Percentiles rank a stretch among this genome's conserved stretches.
Conservation (phyloP, 495 filamentous ascomycete genomes). For the Xylaria longipes region DNA sequence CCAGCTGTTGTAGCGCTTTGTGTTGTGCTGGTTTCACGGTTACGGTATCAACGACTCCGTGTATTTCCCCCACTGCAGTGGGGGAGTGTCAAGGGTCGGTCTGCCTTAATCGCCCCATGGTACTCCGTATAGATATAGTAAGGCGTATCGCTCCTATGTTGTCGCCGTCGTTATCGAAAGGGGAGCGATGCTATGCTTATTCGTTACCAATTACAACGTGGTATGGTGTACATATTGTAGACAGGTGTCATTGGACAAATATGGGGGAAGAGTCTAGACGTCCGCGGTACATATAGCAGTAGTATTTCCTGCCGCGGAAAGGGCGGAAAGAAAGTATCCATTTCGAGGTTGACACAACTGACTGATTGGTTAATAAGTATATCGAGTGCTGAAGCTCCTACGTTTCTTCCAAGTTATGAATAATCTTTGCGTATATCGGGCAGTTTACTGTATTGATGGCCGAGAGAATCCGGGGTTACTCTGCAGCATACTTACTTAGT, state of each 20-base stretch:
- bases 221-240: neutral
- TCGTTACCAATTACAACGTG: neutral
- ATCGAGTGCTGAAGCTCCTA: neutral
- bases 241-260: neutral
- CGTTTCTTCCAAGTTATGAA: constrained; percentile 8
- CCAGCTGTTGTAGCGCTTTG: neutral
- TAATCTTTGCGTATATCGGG: constrained; percentile 13
- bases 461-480: constrained; percentile 14
- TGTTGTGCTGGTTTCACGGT: neutral
- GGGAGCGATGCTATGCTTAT: neutral
- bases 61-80: neutral
- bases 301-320: constrained; percentile 16
- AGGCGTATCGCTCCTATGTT: neutral
- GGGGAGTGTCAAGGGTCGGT: neutral
- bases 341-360: neutral
- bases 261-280: neutral
- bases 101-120: neutral
- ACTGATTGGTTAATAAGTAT: neutral
- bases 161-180: neutral
- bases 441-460: constrained; percentile 1
- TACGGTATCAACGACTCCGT: neutral
- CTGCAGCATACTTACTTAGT: constrained; percentile 17
- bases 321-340: constrained; percentile 5
- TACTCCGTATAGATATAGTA: neutral
- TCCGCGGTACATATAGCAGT: neutral